phyloP scores from a whole-genome alignment of 2,329 filamentous ascomycete species.

The Ophiocordyceps robertsii region DNA sequence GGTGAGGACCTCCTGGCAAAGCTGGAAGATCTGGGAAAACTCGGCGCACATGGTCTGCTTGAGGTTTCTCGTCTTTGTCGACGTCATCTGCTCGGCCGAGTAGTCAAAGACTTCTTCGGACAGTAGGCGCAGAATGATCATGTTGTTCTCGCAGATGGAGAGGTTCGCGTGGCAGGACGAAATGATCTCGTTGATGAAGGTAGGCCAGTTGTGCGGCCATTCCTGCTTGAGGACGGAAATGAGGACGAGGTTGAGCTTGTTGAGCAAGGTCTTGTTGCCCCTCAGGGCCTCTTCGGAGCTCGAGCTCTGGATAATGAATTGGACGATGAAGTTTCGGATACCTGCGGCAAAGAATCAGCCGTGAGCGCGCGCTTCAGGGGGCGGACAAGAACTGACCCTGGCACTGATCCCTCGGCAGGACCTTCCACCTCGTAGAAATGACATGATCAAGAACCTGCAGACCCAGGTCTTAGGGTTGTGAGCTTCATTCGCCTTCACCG shows the following conservation, averaged over 20 bases:
- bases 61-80: conserved; percentile 84
- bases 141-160: conserved; percentile 99
- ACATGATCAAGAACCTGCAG: conserved; percentile 96
- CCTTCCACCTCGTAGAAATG: conserved; percentile 98
- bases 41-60: conserved; percentile 99
- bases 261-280: conserved; percentile 76
- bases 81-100: conserved; percentile 99
- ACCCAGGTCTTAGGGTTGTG: conserved; percentile 55
- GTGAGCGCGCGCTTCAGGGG: background rate
- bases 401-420: conserved; percentile 89
- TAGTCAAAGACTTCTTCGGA: conserved; percentile 99
- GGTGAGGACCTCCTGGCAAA: conserved; percentile 89
- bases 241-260: conserved; percentile 96
- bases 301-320: conserved; percentile 93
- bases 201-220: conserved; percentile 99
- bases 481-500: conserved; percentile 1
- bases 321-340: conserved; percentile 97
- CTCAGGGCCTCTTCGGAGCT: conserved; percentile 78
- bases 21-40: conserved; percentile 95
- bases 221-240: conserved; percentile 98
- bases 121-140: conserved; percentile 88
- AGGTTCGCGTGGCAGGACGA: conserved; percentile 89
- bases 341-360: conserved; percentile 34
- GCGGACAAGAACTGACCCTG: conserved; percentile 43
- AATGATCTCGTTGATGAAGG: conserved; percentile 99